Base-by-base conservation (phyloP, 2,329 filamentous ascomycete species). In the Balansia obtecta region DNA sequence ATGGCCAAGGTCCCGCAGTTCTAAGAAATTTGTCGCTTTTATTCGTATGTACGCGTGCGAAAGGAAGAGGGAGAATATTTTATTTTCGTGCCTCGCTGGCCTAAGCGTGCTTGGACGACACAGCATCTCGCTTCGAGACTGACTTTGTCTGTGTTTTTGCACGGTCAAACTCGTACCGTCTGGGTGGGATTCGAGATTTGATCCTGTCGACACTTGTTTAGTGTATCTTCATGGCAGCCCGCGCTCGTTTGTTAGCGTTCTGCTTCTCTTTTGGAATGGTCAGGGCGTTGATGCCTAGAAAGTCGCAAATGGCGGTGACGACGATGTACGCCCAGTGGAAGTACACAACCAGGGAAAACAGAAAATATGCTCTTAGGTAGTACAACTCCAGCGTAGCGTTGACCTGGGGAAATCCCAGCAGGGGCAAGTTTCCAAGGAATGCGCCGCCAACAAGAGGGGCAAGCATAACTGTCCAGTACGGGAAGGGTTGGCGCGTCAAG, bases 391-490 rank as follows among this genome's bases (percentile, higher is more conserved):
- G 58, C 38, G 70, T 66, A 2, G 84, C 75, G 48, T 78, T 82
- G 48, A 95, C 68, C 15, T 80, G 71, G 1, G 81, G 73, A 15
- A 93, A 70, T 1, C 88, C 88, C 42, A 96, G 64, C 45, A 79
- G 76, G 5, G 91, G 91, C 50, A 95, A 70, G 68, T 97, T 96
- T 20, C 80, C 84, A 40, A 97, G 70, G 1, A 91, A 61, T 7
- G 89, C 90, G 49, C 93, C 93, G 47, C 86, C 86, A 45, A 96
- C 77, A 39, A 98, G 81, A 8, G 93, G 93, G 34, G 79, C 81
- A 38, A 97, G 76, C 78, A 97, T 86, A 46, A 93, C 78, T 11
- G 93, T 97, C 89, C 90, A 97, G 76, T 87, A 94, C 1, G 93
- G 93, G 69, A 97, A 98, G 3, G 91, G 87, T 66, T 97, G 93